Evolutionary conservation across 176 grass and related monocot species (phyloP).

Genomic region (Metroxylon sagu): DNA sequence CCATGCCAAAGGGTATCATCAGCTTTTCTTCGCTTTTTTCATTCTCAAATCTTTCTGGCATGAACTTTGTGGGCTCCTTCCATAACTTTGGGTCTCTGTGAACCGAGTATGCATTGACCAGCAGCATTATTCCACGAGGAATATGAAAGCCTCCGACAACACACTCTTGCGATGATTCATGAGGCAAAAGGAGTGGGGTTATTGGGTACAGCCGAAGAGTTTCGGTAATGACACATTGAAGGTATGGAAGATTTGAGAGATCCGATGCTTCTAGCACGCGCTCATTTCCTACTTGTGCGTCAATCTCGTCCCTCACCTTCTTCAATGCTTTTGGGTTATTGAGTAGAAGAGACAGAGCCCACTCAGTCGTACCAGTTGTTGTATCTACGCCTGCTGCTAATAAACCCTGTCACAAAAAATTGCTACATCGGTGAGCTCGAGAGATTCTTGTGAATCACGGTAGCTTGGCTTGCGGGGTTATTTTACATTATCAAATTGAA

Average conservation of each 20-base stretch:
- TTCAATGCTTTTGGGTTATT: constrained; percentile 21
- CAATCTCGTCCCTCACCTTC: constrained; percentile 31
- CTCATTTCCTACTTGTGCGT: constrained; percentile 15
- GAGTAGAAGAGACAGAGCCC: constrained; percentile 51
- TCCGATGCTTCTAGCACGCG: constrained; percentile 42
- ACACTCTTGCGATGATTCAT: constrained; percentile 48
- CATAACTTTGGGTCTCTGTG: constrained; percentile 50
- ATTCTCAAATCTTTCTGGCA: constrained; percentile 41
- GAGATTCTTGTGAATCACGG: too few species aligned
- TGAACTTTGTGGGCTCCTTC: constrained; percentile 45
- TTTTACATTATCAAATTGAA: too few species aligned
- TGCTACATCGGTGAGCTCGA: background rate
- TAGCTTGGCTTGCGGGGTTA: too few species aligned
- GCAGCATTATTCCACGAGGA: constrained; percentile 39
- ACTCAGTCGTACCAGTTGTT: constrained; percentile 42
- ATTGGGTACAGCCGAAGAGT: constrained; percentile 44
- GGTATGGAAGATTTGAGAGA: constrained; percentile 33
- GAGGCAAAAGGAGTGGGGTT: constrained; percentile 43
- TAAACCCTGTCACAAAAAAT: background rate
- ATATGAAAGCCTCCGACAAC: constrained; percentile 27
- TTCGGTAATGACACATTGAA: constrained; percentile 45
- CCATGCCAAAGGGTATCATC: too few species aligned
- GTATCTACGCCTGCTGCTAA: constrained; percentile 42
- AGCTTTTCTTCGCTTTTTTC: too few species aligned
- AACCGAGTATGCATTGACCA: constrained; percentile 49